Evolutionary conservation across 192 early-diverging fungal genomes (phyloP).

Genomic region (Backusella luteola): DNA sequence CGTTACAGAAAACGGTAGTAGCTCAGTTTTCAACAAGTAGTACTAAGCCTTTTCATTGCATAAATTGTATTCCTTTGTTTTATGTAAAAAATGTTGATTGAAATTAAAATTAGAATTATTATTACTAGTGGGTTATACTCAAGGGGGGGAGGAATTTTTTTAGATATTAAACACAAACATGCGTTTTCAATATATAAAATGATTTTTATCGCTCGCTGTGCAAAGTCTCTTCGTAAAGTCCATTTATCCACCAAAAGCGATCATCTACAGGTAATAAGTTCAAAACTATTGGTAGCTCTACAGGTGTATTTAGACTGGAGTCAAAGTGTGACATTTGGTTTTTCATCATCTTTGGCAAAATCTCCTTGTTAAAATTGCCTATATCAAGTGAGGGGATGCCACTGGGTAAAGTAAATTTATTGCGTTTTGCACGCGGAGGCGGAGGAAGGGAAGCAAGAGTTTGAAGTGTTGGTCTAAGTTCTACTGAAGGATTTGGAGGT

Average conservation of each 20-base stretch:
- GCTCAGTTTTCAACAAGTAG: too few species aligned
- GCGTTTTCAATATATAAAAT: neutral
- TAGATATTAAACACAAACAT: neutral
- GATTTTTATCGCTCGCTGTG: neutral
- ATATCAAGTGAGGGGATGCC: neutral
- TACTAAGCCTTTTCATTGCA: neutral
- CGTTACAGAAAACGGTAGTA: too few species aligned
- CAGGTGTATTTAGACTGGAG: neutral
- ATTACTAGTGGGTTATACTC: neutral
- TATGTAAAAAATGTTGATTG: neutral
- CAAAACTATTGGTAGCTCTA: slow-evolving; percentile 5
- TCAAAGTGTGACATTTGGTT: neutral
- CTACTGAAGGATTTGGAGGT: neutral
- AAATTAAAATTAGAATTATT: neutral
- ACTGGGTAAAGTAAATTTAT: neutral
- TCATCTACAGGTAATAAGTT: slow-evolving; percentile 15
- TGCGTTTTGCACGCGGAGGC: slow-evolving; percentile 23
- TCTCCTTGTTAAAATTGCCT: neutral
- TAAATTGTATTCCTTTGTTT: neutral
- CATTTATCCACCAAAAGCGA: slow-evolving; percentile 15
- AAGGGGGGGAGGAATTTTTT: neutral
- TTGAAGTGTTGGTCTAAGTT: neutral
- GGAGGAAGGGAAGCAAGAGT: slow-evolving; percentile 13
- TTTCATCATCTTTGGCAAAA: slow-evolving; percentile 6
- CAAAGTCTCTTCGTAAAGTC: slow-evolving; percentile 10